Base-by-base conservation (phyloP, 169 alveolate genomes). In the Cryptosporidium ubiquitum region DNA sequence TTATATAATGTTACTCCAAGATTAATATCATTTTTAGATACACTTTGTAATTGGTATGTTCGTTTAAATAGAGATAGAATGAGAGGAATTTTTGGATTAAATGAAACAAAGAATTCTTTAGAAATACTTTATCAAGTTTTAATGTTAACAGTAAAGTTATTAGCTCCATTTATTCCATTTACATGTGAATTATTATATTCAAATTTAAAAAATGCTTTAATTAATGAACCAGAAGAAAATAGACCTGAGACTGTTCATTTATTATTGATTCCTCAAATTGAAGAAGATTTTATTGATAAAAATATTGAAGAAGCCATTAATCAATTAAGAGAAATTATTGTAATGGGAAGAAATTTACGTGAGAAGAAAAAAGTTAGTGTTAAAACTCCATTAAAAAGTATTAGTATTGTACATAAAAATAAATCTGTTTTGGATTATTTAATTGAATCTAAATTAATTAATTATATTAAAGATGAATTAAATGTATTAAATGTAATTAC, bases 41-140 rank as follows among this genome's bases (percentile, higher is more conserved):
- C 96, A 71, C 94, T 98, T 33, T 98, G 99, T 23, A 98, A 98
- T 93, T 97, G 99, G 99, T 95, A 96, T 91, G 96, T 98, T 75
- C 94, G 99, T 66, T 94, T 97, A 39, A 98, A 98, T 91, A 95
- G 99, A 86, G 97, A 95, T 68, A 97, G 99, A 91, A 95, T 98
- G 97, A 95, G 99, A 86, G 99, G 99, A 14, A 97, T 94, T 52
- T 84, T 92, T 57, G 99, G 99, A 23, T 86, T 86, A 70, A 95
- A 92, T 57, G 98, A 97, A 68, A 92, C 97, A 68, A 37, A 84
- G 44, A 95, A 92, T 29, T 91, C 99, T 14, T 91, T 98, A 52
- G 95, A 96, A 74, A 94, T 97, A 42, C 93, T 97, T 44, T 97
- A 94, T 91, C 96, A 93, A 69, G 97, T 98, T 14, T 91, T 97